Evolutionary conservation across 2,329 filamentous ascomycete species (phyloP), one percentile per base, ranked within the genome.

Genomic region (Fusarium pseudograminearum): DNA sequence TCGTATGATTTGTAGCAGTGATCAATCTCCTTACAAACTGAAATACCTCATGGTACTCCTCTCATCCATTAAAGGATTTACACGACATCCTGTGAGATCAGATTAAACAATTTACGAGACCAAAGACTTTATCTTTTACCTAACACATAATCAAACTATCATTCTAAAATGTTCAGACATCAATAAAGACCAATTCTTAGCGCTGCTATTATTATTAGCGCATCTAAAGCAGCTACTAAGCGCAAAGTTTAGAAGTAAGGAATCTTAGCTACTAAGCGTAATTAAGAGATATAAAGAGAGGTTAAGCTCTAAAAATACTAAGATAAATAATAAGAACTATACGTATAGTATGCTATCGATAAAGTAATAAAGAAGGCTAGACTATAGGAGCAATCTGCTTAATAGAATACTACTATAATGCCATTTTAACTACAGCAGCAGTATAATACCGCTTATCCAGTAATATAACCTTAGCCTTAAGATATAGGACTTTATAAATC

Each of bases 161-260:
- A 11, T 40, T 14, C 7, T 18, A 10, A 10, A 18, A 57, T 57
- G 55, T 52, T 52, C 36, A 28, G 36, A 15, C 36, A 36, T 28
- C 55, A 46, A 22, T 36, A 36, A 26, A 52, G 55, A 14, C 55
- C 46, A 12, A 57, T 57, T 15, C 55, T 57, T 4, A 36, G 55
- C 4, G 55, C 55, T 18, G 55, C 46, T 22, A 46, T 57, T 4
- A 36, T 57, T 34, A 22, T 42, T 20, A 46, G 55, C 18, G 55
- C 46, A 34, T 57, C 55, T 7, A 16, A 34, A 15, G 55, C 45
- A 28, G 55, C 46, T n/a, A 28, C 34, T 22, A 57, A 14, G 46
- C 46, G 7, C 22, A 36, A 57, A 10, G 45, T 57, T 20, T 28
- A 10, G 15, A 52, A 57, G 18, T 46, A 57, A 9, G 55, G 30